Base-by-base conservation (phyloP, 1,284 basidiomycete genomes). In the Stygiomarasmius scandens region DNA sequence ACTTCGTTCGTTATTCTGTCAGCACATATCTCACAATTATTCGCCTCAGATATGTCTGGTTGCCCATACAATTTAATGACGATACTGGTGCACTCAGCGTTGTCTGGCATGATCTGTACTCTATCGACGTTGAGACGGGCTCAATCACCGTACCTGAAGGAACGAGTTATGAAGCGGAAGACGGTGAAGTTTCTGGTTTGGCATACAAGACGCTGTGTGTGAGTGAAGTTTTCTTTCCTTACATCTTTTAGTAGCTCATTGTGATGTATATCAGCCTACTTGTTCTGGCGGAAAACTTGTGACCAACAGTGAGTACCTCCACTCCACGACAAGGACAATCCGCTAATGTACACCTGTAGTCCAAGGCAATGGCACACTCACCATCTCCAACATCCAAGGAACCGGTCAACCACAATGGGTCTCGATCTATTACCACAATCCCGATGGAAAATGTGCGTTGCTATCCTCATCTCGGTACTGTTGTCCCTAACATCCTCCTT, bases 371-470 rank as follows among this genome's bases (percentile, higher is more conserved):
- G 54, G 57, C n/a, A 67, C 65, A 25, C 50, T 70, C 23, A 69
- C 68, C 20, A 64, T 70, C 55, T 58, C 61, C 38, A 62, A 65
- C 24, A 68, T 72, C 41, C 54, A 63, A 46, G 69, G 67, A 32
- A 70, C 68, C 9, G 70, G 70, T 1, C 46, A 69, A 45, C 66
- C 68, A 3, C 68, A 70, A 59, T 69, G 70, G 69, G 63, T 72
- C n/a, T 70, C 70, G 9, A 60, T 69, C 20, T 68, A 70, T 54
- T 72, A 71, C 54, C 69, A 69, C 55, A 68, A 46, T 54, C 44
- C 43, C 44, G 46, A 32, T 14, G 52, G 43, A 45, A 54, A 43
- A 46, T 45, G 27, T 46, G 47, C 5, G 38, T 41, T 19, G 11
- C 8, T 9, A 41, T 12, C 4, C 4, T 4, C 38, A 41, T 41